Conservation (phyloP, 345 rosid genomes). For the Linum usitatissimum region DNA sequence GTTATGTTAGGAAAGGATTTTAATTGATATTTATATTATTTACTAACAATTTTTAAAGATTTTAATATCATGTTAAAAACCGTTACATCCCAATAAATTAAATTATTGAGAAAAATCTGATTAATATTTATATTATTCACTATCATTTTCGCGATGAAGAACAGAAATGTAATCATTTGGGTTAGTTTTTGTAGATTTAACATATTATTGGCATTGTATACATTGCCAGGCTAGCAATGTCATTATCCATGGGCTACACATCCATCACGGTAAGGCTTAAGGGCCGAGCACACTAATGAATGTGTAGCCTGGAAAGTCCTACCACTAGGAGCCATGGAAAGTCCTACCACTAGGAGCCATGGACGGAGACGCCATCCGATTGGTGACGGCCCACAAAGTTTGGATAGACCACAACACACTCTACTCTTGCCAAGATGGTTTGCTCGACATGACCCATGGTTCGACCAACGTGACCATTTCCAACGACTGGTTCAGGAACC, state of each 20-base stretch:
- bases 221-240: constrained; percentile 35
- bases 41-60: too few species aligned
- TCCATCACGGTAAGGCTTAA: constrained; percentile 53
- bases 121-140: too few species aligned
- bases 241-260: constrained; percentile 61
- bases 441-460: constrained; percentile 58
- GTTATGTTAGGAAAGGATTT: too few species aligned
- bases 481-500: constrained; percentile 69
- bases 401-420: constrained; percentile 77
- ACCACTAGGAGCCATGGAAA: constrained; percentile 30
- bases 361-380: constrained; percentile 65
- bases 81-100: too few species aligned
- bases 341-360: constrained; percentile 32
- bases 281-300: constrained; percentile 35
- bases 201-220: too few species aligned
- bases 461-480: constrained; percentile 46
- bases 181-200: too few species aligned
- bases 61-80: too few species aligned
- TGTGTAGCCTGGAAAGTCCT: too few species aligned
- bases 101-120: too few species aligned
- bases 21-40: too few species aligned
- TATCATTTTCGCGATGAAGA: too few species aligned
- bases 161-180: too few species aligned
- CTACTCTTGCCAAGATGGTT: constrained; percentile 50
- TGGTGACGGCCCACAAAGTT: constrained; percentile 47